Conservation (phyloP, 1,139 yeast species). For the Kluyveromyces sp. region DNA sequence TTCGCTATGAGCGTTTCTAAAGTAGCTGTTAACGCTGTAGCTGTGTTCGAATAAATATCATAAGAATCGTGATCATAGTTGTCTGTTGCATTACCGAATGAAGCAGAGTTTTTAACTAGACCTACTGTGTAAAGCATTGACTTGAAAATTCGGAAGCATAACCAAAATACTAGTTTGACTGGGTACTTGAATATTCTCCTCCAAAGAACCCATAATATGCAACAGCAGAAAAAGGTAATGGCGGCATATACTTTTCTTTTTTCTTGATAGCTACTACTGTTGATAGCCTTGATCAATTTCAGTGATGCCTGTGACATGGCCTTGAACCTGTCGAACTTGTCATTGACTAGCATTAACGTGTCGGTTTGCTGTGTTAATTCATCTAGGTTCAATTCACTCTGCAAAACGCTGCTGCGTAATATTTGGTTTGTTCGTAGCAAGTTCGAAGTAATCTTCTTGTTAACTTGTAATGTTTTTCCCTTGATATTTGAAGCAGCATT, state of each 20-base stretch:
- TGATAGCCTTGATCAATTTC: constrained; percentile 39
- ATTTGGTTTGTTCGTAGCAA: constrained; percentile 34
- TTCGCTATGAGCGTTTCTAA: not conserved
- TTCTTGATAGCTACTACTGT: constrained; percentile 48
- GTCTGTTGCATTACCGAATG: not conserved
- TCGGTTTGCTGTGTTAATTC: constrained; percentile 50
- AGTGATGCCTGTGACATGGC: constrained; percentile 44
- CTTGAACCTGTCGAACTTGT: constrained; percentile 39
- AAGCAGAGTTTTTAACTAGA: constrained; percentile 10
- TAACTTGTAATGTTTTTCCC: constrained; percentile 30
- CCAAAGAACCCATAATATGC: constrained; percentile 52
- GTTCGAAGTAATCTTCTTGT: constrained; percentile 31
- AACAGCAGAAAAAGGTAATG: constrained; percentile 40
- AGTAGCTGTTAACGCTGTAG: not conserved
- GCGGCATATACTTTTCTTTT: constrained; percentile 47
- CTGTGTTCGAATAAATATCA: not conserved
- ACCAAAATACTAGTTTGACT: constrained; percentile 41
- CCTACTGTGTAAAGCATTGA: constrained; percentile 26
- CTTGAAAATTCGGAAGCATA: constrained; percentile 38
- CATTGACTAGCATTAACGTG: constrained; percentile 40
- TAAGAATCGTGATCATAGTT: no score
- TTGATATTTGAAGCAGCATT: constrained; percentile 18
- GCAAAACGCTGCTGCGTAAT: constrained; percentile 47
- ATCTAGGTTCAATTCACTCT: constrained; percentile 52
- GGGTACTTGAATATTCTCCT: constrained; percentile 47